Percentiles rank a stretch among this genome's conserved stretches.
Evolutionary conservation across 1,284 basidiomycete genomes (phyloP).

Genomic region (Apiotrichum gamsii): DNA sequence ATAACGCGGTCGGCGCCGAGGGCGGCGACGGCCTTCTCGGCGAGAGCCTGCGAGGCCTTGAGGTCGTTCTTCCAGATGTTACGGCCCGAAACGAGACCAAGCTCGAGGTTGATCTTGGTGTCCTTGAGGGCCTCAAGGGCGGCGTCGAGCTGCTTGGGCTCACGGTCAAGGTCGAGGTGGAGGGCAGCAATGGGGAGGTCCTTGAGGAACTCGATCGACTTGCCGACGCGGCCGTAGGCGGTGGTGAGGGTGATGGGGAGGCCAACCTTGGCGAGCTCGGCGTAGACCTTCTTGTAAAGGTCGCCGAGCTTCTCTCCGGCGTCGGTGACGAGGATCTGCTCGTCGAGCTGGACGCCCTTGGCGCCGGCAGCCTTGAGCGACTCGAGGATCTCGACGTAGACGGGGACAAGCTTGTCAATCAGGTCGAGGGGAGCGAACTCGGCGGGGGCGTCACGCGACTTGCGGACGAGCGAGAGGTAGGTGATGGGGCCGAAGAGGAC

Average conservation of each 20-base stretch:
- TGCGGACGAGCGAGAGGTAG: constrained; percentile 91
- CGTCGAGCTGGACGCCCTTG: constrained; percentile 93
- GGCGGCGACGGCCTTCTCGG: constrained; percentile 73
- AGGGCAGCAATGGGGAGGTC: constrained; percentile 91
- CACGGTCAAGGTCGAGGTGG: constrained; percentile 95
- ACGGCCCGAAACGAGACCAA: constrained; percentile 95
- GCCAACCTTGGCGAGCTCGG: constrained; percentile 70
- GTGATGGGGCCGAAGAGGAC: constrained; percentile 95
- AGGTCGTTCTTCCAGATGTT: constrained; percentile 99
- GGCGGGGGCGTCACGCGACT: constrained; percentile 73
- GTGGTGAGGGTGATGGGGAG: constrained; percentile 92
- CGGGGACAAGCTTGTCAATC: constrained; percentile 79
- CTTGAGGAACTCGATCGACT: constrained; percentile 80
- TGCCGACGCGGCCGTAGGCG: constrained; percentile 94
- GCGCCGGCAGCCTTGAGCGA: constrained; percentile 91
- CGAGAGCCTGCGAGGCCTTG: constrained; percentile 70
- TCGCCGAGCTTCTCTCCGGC: constrained; percentile 69
- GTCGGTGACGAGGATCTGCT: constrained; percentile 94
- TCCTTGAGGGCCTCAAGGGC: constrained; percentile 78
- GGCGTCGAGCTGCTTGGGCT: constrained; percentile 78
- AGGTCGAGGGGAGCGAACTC: constrained; percentile 88
- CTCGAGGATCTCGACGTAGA: constrained; percentile 86
- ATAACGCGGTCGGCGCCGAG: constrained; percentile 85
- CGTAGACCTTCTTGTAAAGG: constrained; percentile 76
- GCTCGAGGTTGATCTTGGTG: constrained; percentile 76